Conservation (phyloP, 192 early-diverging fungal species). For the Dimargaris cristalligena region DNA sequence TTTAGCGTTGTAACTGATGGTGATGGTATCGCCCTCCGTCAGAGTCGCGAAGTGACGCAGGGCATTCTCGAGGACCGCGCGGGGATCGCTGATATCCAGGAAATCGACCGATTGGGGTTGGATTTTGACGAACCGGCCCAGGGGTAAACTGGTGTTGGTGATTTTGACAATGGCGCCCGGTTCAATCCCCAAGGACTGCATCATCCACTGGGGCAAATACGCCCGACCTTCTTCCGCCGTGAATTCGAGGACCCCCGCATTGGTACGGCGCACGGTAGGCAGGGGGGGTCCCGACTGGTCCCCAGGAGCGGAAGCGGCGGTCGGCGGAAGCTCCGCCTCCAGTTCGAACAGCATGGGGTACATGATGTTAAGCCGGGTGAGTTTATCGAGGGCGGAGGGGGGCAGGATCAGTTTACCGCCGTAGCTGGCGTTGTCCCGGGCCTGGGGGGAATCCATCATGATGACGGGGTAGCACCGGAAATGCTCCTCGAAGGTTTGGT, state of each 20-base stretch:
- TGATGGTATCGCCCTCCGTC: conserved; percentile 79
- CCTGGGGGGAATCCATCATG: background rate
- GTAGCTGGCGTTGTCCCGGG: conserved; percentile 20
- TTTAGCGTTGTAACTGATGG: conserved; percentile 80
- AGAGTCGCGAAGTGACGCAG: conserved; percentile 81
- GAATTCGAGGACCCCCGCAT: conserved; percentile 97
- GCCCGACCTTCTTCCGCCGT: conserved; percentile 91
- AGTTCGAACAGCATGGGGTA: conserved; percentile 90
- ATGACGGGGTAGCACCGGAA: conserved; percentile 9
- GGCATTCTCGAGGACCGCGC: conserved; percentile 92
- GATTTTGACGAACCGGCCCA: conserved; percentile 84
- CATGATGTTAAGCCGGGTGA: conserved; percentile 65
- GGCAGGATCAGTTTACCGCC: conserved; percentile 32
- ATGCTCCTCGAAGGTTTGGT: conserved; percentile 7
- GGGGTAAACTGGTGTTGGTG: conserved; percentile 55
- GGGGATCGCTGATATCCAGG: conserved; percentile 89
- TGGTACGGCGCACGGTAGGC: conserved; percentile 39
- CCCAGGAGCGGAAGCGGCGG: no score
- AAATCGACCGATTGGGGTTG: conserved; percentile 95
- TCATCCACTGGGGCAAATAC: conserved; percentile 98
- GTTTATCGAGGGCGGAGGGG: conserved; percentile 23
- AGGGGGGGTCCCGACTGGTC: no score
- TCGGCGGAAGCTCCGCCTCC: conserved; percentile 45
- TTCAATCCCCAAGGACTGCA: conserved; percentile 62
- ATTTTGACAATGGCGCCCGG: conserved; percentile 65